Conservation (phyloP, 306 rosid species). For the Dalbergia cultrata region DNA sequence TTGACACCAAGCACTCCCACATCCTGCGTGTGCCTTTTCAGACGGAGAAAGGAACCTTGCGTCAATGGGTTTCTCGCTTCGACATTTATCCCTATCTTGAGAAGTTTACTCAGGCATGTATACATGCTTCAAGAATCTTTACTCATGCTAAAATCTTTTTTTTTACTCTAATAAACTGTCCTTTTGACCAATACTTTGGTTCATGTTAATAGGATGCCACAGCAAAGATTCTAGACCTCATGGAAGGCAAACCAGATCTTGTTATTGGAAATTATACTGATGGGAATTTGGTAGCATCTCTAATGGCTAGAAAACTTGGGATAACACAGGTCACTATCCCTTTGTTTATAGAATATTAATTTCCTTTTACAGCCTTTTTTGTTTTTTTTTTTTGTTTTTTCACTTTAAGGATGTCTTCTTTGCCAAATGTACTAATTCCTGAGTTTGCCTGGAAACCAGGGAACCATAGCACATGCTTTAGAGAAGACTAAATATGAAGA, state of each 20-base stretch:
- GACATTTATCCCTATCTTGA: slow-evolving; percentile 91
- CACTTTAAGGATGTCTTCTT: slow-evolving; percentile 2
- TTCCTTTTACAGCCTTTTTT: background rate
- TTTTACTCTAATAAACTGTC: slow-evolving; percentile 13
- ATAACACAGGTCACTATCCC: slow-evolving; percentile 68
- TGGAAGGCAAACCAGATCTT: slow-evolving; percentile 88
- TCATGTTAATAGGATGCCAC: slow-evolving; percentile 69
- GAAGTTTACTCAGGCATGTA: slow-evolving; percentile 69
- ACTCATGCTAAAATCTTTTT: background rate
- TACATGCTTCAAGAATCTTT: slow-evolving; percentile 23
- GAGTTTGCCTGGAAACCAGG: slow-evolving; percentile 55
- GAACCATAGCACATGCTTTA: slow-evolving; percentile 92
- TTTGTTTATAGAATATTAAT: background rate
- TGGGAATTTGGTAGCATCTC: slow-evolving; percentile 90
- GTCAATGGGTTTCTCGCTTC: slow-evolving; percentile 90
- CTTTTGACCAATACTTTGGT: slow-evolving; percentile 3
- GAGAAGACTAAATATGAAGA: slow-evolving; percentile 93
- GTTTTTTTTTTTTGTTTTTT: slow-evolving; percentile 35
- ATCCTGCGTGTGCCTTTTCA: slow-evolving; percentile 86
- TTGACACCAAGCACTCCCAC: slow-evolving; percentile 73
- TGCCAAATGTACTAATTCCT: slow-evolving; percentile 28
- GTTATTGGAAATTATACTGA: slow-evolving; percentile 89
- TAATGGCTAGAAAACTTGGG: slow-evolving; percentile 83
- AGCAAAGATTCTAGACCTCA: slow-evolving; percentile 62
- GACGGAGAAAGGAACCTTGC: slow-evolving; percentile 67